These are phyloP conservation scores for Rutidosis leptorrhynchoides DNA, from an alignment of 129 eudicot species.

Conservation along the genomic window DNA sequence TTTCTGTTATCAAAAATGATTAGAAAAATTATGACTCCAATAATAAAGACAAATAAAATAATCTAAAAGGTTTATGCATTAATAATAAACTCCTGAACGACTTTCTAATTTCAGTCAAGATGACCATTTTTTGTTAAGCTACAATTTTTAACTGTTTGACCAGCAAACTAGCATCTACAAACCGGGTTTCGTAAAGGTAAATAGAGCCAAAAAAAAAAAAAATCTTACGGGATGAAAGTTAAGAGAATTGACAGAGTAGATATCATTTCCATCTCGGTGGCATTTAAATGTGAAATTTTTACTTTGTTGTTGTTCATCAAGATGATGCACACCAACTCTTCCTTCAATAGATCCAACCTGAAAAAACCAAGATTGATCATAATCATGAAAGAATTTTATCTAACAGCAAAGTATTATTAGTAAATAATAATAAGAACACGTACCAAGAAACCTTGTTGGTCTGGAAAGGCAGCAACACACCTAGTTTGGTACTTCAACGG, in stretches of 20 bases:
- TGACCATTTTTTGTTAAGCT: not conserved
- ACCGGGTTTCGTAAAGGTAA: not conserved
- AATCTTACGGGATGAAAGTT: constrained; percentile 91
- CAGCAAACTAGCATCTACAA: constrained; percentile 5
- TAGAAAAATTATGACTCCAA: too few species aligned
- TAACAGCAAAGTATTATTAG: not conserved
- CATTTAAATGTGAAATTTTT: constrained; percentile 95
- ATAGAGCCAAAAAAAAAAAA: constrained; percentile 4
- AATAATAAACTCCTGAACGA: too few species aligned
- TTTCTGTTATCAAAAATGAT: not conserved
- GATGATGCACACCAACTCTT: constrained; percentile 95
- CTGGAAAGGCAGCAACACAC: constrained; percentile 96
- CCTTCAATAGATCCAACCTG: constrained; percentile 99
- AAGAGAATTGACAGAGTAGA: constrained; percentile 85
- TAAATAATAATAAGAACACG: not conserved
- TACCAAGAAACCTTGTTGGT: constrained; percentile 95
- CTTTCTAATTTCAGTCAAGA: not conserved
- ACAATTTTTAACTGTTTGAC: not conserved
- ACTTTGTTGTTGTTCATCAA: constrained; percentile 74
- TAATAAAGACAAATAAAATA: too few species aligned
- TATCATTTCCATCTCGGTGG: constrained; percentile 80
- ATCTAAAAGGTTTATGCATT: too few species aligned
- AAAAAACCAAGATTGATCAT: constrained; percentile 22
- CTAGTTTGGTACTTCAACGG: constrained; percentile 94
- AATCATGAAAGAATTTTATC: not conserved